Evolutionary conservation across 495 filamentous ascomycete genomes (phyloP).

Genomic region (Penicillium turbatum): DNA sequence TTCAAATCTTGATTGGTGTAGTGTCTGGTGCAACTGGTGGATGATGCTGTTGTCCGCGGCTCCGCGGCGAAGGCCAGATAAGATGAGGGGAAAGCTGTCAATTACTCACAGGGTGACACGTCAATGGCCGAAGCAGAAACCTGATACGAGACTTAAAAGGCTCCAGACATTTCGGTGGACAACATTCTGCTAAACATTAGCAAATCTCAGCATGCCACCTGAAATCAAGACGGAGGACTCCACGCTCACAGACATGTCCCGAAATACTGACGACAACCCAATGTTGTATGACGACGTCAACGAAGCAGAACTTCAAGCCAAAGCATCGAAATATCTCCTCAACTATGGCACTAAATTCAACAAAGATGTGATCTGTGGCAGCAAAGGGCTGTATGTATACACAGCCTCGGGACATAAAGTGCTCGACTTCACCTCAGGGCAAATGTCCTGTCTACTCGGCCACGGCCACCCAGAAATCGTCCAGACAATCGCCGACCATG

Average conservation of each 20-base stretch:
- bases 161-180: background rate
- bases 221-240: slow-evolving; percentile 19
- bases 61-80: background rate
- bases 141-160: background rate
- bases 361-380: slow-evolving; percentile 18
- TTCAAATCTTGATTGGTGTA: too few species aligned
- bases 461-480: slow-evolving; percentile 51
- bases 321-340: slow-evolving; percentile 5
- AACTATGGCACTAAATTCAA: slow-evolving; percentile 16
- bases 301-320: slow-evolving; percentile 4
- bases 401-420: slow-evolving; percentile 29
- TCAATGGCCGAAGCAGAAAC: background rate
- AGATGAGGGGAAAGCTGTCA: background rate
- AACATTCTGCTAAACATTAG: too few species aligned
- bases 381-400: slow-evolving; percentile 24
- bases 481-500: slow-evolving; percentile 36
- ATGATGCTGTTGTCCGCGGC: background rate
- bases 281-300: slow-evolving; percentile 1
- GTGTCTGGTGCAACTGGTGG: background rate
- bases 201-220: slow-evolving; percentile 20
- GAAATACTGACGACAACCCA: background rate
- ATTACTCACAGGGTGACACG: background rate
- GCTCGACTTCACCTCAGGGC: slow-evolving; percentile 48
- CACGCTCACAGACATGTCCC: background rate
- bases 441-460: slow-evolving; percentile 49